A percentile compares a stretch with the other conserved stretches of the same genome.
Conservation (phyloP, 2,329 filamentous ascomycete species). For the Diaporthe caulivora region DNA sequence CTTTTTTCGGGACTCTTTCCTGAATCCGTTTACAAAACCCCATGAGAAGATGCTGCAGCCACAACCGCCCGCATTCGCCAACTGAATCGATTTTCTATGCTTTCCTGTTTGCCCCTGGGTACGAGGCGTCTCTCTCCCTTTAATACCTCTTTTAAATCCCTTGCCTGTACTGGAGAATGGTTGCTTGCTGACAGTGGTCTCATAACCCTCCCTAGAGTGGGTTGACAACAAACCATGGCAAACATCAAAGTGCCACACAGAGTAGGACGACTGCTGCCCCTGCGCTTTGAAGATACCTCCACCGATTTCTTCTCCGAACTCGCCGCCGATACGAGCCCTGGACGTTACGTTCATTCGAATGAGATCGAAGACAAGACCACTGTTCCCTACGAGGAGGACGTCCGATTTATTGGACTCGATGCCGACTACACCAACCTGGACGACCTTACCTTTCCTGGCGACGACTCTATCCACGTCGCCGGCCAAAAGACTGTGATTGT, state of each 20-base stretch:
- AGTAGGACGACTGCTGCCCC: background rate
- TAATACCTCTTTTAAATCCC: no score
- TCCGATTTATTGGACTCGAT: background rate
- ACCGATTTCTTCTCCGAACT: background rate
- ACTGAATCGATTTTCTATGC: no score
- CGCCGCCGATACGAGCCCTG: background rate
- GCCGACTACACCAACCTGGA: background rate
- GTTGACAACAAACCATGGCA: background rate
- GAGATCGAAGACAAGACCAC: background rate
- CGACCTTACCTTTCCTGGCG: background rate
- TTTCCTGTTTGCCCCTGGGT: no score
- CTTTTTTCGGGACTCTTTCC: no score
- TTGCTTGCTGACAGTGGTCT: background rate
- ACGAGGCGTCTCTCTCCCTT: no score
- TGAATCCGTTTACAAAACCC: no score
- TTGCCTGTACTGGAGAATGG: no score
- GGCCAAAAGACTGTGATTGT: conserved; percentile 1
- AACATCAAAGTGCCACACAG: background rate
- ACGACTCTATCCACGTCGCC: background rate
- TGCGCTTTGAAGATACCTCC: background rate
- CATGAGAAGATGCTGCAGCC: no score
- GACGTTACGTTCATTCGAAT: background rate
- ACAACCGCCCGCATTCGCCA: no score
- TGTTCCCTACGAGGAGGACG: background rate
- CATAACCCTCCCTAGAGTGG: background rate